Base-by-base conservation (phyloP, 352 stramenopile genomes). In the Phytophthora crassamura region DNA sequence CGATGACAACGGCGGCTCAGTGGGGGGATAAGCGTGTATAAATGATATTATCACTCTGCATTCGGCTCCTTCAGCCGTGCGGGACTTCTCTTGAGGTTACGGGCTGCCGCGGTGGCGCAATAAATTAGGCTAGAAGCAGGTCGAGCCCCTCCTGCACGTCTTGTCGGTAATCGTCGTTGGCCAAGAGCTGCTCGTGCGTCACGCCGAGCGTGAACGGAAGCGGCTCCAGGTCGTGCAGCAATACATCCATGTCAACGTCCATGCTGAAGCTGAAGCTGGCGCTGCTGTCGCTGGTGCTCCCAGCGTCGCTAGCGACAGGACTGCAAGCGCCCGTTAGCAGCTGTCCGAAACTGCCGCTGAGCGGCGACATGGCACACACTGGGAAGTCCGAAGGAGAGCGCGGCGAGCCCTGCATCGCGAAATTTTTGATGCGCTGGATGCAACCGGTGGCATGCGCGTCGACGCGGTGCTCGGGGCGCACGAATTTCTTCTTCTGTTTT, bases 401-500 rank as follows among this genome's bases (percentile, higher is more conserved):
- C 15, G 78, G 78, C 20, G 78, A 87, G 20, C 74, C 74, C 34
- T 70, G 64, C 30, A 71, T 25, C 25, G 64, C 56, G 56, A 79
- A 74, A 33, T 78, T 78, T 64, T 78, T 84, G 14, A 80, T 67
- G 32, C 77, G 75, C 59, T 88, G 75, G 58, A 93, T 93, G 67
- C 78, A 86, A 14, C 84, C 84, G 2, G 80, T 78, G 3, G 82
- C 76, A 38, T 84, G 68, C 22, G 82, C 66, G 55, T 93, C 84
- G 8, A 93, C 82, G 38, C 84, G 84, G 72, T 93, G 84, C 69
- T 93, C 84, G 2, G 80, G 77, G 8, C 82, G 82, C 15, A 86
- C 72, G 16, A 90, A 85, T 59, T 88, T 89, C 77, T 91, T 92
- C 69, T 94, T 92, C 66, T 94, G 79, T 82, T 94, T 94, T 47